Conservation (phyloP, 2,329 filamentous ascomycete species). For the Aureobasidium sp. region DNA sequence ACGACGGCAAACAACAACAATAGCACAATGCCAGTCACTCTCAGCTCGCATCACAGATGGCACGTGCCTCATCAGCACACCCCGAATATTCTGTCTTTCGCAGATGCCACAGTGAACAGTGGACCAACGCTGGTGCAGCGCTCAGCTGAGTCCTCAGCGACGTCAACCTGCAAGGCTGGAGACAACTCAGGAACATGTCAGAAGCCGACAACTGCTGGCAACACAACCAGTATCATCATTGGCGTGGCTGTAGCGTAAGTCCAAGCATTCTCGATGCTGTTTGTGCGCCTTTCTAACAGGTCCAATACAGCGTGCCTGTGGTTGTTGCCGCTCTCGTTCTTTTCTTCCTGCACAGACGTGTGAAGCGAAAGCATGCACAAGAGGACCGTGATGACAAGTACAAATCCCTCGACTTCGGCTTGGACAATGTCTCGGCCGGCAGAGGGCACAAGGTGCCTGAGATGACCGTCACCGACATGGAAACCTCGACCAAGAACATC, state of each 20-base stretch:
- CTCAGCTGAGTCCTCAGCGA: constrained; percentile 14
- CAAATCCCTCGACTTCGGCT: constrained; percentile 85
- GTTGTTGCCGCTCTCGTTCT: constrained; percentile 60
- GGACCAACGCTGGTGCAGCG: constrained; percentile 9
- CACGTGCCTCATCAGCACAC: constrained; percentile 9
- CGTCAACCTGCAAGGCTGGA: constrained; percentile 23
- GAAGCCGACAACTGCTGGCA: constrained; percentile 24
- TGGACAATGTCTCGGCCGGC: constrained; percentile 46
- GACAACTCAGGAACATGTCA: constrained; percentile 23
- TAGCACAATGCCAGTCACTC: neutral
- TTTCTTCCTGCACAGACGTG: constrained; percentile 71
- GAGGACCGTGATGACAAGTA: constrained; percentile 86
- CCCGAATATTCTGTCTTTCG: neutral
- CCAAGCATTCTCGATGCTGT: neutral
- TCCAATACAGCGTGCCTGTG: constrained; percentile 61
- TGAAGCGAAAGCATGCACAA: constrained; percentile 59
- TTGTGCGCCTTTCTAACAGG: neutral
- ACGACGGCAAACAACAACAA: neutral
- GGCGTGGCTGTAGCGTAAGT: constrained; percentile 31
- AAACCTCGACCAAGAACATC: constrained; percentile 31
- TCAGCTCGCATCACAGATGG: constrained; percentile 11
- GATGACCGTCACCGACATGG: constrained; percentile 52
- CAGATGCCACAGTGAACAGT: neutral
- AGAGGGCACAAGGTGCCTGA: constrained; percentile 42
- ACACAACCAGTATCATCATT: constrained; percentile 27